Evolutionary conservation across 805 yeast species (phyloP).

Genomic region (Vanderwaltozyma tropicalis): DNA sequence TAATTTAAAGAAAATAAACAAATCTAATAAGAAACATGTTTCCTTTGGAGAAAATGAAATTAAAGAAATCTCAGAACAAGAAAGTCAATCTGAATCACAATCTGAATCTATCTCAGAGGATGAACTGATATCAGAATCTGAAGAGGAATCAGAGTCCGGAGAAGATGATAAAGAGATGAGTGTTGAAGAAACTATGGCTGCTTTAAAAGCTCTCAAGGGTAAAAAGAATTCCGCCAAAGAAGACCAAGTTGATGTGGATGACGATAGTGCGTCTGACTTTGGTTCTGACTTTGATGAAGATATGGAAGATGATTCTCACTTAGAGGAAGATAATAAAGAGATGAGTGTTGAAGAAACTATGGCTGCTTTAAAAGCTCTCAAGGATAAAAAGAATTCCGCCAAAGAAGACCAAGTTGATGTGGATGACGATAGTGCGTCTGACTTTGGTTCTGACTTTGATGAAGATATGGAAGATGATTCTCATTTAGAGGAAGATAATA

Average conservation of each 20-base stretch:
- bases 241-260: slow-evolving; percentile 8
- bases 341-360: slow-evolving; percentile 30
- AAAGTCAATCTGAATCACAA: slow-evolving; percentile 2
- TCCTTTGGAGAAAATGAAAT: neutral
- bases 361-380: slow-evolving; percentile 27
- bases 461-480: slow-evolving; percentile 8
- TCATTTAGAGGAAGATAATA: slow-evolving; percentile 16
- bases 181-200: slow-evolving; percentile 30
- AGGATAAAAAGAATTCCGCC: slow-evolving; percentile 27
- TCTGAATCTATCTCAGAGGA: no score
- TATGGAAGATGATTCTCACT: slow-evolving; percentile 10
- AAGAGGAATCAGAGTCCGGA: slow-evolving; percentile 11
- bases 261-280: slow-evolving; percentile 3
- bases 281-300: neutral
- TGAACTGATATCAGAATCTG: slow-evolving; percentile 2
- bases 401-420: slow-evolving; percentile 14
- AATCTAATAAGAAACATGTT: neutral
- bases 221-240: slow-evolving; percentile 29
- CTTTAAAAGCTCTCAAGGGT: slow-evolving; percentile 25
- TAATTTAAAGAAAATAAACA: slow-evolving; percentile 30
- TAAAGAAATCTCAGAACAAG: slow-evolving; percentile 2
- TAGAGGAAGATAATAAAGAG: slow-evolving; percentile 17
- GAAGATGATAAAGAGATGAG: slow-evolving; percentile 22
- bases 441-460: neutral
- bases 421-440: slow-evolving; percentile 8